phyloP scores from a whole-genome alignment of 306 rosid species.

The Argentina anserina region DNA sequence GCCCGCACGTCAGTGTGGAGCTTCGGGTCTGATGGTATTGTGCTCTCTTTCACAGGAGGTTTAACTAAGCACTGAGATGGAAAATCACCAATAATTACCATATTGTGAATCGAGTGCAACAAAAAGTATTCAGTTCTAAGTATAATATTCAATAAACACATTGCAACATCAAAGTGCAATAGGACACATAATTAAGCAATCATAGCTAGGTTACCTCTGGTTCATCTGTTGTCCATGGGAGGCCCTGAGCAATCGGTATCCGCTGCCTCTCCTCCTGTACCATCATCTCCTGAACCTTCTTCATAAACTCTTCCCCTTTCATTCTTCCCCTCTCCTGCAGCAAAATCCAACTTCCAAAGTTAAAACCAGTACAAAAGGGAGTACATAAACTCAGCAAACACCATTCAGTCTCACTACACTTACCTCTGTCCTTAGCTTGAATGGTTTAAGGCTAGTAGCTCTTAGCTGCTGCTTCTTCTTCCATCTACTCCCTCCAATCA shows the following conservation, averaged over 20 bases:
- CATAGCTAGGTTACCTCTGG: conserved; percentile 57
- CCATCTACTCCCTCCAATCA: conserved; percentile 67
- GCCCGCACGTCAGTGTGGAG: conserved; percentile 78
- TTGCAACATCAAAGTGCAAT: not conserved
- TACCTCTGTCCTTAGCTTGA: conserved; percentile 94
- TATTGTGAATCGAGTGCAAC: too few species aligned
- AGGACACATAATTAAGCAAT: not conserved
- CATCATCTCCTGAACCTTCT: conserved; percentile 65
- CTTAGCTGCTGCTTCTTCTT: conserved; percentile 53
- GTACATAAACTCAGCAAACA: not conserved
- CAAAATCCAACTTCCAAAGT: conserved; percentile 24
- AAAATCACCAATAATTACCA: not conserved
- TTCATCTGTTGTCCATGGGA: conserved; percentile 96
- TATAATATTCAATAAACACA: not conserved
- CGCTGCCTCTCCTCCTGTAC: conserved; percentile 69
- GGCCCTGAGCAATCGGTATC: conserved; percentile 89
- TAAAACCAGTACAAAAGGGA: conserved; percentile 2
- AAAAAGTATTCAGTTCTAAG: too few species aligned
- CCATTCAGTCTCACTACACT: not conserved
- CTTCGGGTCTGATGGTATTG: conserved; percentile 62
- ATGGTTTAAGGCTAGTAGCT: conserved; percentile 70
- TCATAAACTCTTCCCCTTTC: conserved; percentile 77
- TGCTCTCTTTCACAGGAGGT: conserved; percentile 73
- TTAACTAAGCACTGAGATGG: conserved; percentile 57
- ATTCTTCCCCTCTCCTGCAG: conserved; percentile 79